Percentiles rank a stretch among this genome's conserved stretches.
phyloP scores from a whole-genome alignment of 2,329 filamentous ascomycete genomes.

The Alternaria longipes region DNA sequence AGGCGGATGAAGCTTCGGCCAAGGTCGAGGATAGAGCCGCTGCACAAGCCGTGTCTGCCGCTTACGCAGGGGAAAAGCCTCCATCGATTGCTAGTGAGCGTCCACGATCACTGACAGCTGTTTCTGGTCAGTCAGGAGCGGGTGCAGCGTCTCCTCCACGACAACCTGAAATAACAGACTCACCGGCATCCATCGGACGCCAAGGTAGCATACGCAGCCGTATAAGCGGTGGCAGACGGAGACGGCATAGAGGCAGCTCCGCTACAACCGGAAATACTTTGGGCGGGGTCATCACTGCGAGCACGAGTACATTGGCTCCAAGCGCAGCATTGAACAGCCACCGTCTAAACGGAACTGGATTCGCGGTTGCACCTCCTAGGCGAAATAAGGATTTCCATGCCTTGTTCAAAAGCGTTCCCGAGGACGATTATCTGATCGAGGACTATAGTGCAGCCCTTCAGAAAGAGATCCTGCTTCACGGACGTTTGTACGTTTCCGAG shows the following conservation, averaged over 20 bases:
- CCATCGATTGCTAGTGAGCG: slow-evolving; percentile 44
- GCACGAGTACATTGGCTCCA: slow-evolving; percentile 73
- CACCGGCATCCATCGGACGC: slow-evolving; percentile 62
- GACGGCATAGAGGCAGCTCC: slow-evolving; percentile 85
- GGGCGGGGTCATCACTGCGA: slow-evolving; percentile 75
- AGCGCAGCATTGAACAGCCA: slow-evolving; percentile 69
- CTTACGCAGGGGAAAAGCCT: slow-evolving; percentile 61
- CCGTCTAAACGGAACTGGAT: slow-evolving; percentile 91
- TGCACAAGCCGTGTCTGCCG: slow-evolving; percentile 68
- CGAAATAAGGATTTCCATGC: slow-evolving; percentile 94
- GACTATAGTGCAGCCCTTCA: slow-evolving; percentile 98
- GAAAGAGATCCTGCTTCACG: slow-evolving; percentile 92
- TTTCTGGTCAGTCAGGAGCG: slow-evolving; percentile 42
- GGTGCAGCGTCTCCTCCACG: slow-evolving; percentile 64
- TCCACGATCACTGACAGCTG: slow-evolving; percentile 52
- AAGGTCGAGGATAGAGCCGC: slow-evolving; percentile 68
- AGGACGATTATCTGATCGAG: slow-evolving; percentile 97
- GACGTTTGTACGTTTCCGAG: slow-evolving; percentile 93
- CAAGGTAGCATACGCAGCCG: slow-evolving; percentile 63
- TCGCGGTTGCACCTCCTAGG: slow-evolving; percentile 95
- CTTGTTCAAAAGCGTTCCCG: slow-evolving; percentile 94
- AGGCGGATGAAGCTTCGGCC: slow-evolving; percentile 63
- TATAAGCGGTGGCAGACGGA: slow-evolving; percentile 61
- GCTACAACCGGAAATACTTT: slow-evolving; percentile 70
- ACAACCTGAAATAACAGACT: slow-evolving; percentile 71